Base-by-base conservation (phyloP, 73 alveolate species). In the Urostyla sp. region DNA sequence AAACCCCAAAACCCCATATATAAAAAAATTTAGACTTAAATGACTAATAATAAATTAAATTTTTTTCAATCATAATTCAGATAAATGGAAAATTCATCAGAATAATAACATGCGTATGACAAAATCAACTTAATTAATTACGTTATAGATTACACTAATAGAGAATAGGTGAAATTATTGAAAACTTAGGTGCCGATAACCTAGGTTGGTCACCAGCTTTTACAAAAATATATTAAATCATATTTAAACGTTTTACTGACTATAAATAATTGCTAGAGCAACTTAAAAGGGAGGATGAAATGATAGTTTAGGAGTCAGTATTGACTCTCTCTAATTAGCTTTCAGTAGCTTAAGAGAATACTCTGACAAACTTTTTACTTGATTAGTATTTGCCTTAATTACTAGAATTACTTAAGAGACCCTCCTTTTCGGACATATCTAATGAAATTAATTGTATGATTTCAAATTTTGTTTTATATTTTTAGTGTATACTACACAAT, bases 281-380 rank as follows among this genome's bases (percentile, higher is more conserved):
- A 37, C 80, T 81, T 0, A 52, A 81, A 37, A 50, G 69, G 1
- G 75, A 28, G 8, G 91, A 83, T 54, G 91, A 83, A 30, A 83
- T 83, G 91, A 40, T 80, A 45, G 67, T 83, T 16, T 83, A 83
- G 34, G 50, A 75, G 54, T 86, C 69, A 1, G 23, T 69, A 53
- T 59, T 72, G 38, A 57, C 55, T 37, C 48, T 83, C 27, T 32
- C 58, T 15, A 54, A 51, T 23, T 24, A 56, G 15, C 91, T 83
- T 27, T 83, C 91, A 26, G 38, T 72, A 51, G 91, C 91, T 11
- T 76, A 83, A 34, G 91, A 83, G 31, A 83, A 83, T 48, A 69
- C 86, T 30, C 46, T 83, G 72, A 56, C 63, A 0, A 56, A 54
- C 67, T 83, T 83, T 51, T 52, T 61, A 34, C 44, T 51, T 0